Evolutionary conservation across 1,284 basidiomycete species (phyloP), one percentile per base, ranked within the genome.

Genomic region (Sporisorium scitamineum): DNA sequence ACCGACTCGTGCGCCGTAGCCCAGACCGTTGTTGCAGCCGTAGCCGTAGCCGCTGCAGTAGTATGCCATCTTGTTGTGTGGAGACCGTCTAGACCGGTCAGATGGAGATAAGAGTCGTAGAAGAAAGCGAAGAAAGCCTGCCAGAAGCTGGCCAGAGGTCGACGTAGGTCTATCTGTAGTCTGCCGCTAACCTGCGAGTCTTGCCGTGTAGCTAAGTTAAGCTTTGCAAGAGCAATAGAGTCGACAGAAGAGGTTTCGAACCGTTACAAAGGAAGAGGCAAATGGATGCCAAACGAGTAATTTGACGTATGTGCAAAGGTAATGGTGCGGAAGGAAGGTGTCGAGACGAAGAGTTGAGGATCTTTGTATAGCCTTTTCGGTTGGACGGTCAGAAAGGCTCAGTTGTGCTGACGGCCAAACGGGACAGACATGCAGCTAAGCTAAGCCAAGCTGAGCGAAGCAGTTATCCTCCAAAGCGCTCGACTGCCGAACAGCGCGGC

Each of bases 1-100:
- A 18, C 74, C 74, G 48, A 59, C 44, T 6, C 70, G 70, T 11
- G 70, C 32, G 14, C 69, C 74, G 42, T 57, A 51, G 29, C 62
- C 50, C 3, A 72, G 45, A 3, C 69, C 74, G 13, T 22, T 39
- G 27, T 52, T 20, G 52, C 56, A 59, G 4, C 10, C 20, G 39
- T 59, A 42, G 18, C 39, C 39, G 39, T 42, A 39, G 18, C 16
- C 39, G n/a, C 14, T 57, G 54, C 61, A 73, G 27, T 67, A 67
- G 47, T 65, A 65, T 11, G 44, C 24, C 70, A 72, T 72, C 4
- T 10, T 63, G 41, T 6, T 22, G 32, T 13, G 11, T 41, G 22
- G 13, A 31, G 22, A 31, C n/a, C 22, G 31, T 31, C 2, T 18
- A 20, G 20, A 20, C 16, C 6, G 52, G 11, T 54, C 22, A n/a